Base-by-base conservation (phyloP, 163 green algal species). In the Chlorella variabilis region DNA sequence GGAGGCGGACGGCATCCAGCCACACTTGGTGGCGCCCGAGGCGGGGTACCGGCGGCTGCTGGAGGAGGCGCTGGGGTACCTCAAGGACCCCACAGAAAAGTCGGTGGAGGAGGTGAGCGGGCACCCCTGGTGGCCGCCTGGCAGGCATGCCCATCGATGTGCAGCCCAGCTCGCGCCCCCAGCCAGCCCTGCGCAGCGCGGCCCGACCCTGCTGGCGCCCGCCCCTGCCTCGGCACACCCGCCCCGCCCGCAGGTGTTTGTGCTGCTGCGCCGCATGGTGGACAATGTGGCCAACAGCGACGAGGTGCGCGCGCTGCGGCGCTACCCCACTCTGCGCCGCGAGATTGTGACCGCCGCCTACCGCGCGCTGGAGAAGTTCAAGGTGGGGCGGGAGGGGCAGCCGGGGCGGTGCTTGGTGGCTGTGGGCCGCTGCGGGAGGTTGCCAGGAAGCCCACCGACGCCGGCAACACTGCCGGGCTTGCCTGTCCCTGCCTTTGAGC, bases 1-100 rank as follows among this genome's bases (percentile, higher is more conserved):
- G 82, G 93, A 98, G 88, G 95, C 95, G 1, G 95, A 98, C 84
- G 95, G 95, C 49, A 97, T 98, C 89, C 94, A 98, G 90, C 95
- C 95, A 8, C 94, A 98, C 88, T 92, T 98, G 78, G 96, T 98
- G 62, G 95, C 95, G n/a, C 95, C 95, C 75, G 95, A 98, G 88
- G 95, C 94, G 81, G 95, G 95, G 25, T 98, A 98, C 90, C 81
- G 91, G 8, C 85, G 90, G 17, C 80, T 93, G 81, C 75, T 93
- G 77, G 77, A 91, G 75, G 90, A 91, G 83, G 86, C 87, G 75
- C 80, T 93, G 38, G 83, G 86, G 5, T 90, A 88, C 61, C 82
- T 92, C 11, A 82, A 88, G 65, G 94, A 97, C 67, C 95, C 95
- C 1, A 86, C 89, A 7, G 89, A 96, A 39, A 88, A 91, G 49